Evolutionary conservation across 805 yeast species (phyloP).

Genomic region (Ogataea saltuana): DNA sequence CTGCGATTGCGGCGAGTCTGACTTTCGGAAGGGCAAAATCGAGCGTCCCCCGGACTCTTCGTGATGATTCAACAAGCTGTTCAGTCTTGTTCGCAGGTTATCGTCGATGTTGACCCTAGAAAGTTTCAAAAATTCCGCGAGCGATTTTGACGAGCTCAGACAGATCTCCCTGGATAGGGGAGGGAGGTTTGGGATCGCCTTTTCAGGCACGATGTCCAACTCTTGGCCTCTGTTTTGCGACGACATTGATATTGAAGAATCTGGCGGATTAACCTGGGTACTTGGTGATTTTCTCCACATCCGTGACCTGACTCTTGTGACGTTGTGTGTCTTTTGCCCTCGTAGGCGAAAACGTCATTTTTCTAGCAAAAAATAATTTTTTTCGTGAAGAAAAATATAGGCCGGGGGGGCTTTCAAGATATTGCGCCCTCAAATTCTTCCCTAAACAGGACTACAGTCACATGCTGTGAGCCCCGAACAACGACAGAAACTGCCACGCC

Average conservation of each 20-base stretch:
- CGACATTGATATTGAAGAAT: not conserved
- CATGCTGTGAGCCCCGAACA: too few relatives aligned
- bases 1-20: constrained; percentile 17
- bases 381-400: too few relatives aligned
- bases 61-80: constrained; percentile 38
- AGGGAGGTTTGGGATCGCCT: constrained; percentile 31
- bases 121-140: constrained; percentile 38
- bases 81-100: constrained; percentile 43
- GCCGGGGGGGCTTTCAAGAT: too few relatives aligned
- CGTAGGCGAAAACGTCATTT: too few relatives aligned
- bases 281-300: constrained; percentile 7
- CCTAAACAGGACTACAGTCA: too few relatives aligned
- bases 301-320: not conserved
- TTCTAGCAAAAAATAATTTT: not conserved
- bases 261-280: not conserved
- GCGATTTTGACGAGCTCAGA: constrained; percentile 34
- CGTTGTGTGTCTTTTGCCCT: not conserved
- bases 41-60: constrained; percentile 22
- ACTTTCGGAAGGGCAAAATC: constrained; percentile 22
- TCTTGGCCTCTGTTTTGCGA: constrained; percentile 2
- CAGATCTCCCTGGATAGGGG: constrained; percentile 33
- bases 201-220: constrained; percentile 26
- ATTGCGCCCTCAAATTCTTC: too few relatives aligned
- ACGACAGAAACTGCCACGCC: not conserved
- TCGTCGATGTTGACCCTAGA: constrained; percentile 47